Percentiles rank a stretch among this genome's conserved stretches.
Conservation (phyloP, 805 yeast genomes). For the Candida sphagnicola region DNA sequence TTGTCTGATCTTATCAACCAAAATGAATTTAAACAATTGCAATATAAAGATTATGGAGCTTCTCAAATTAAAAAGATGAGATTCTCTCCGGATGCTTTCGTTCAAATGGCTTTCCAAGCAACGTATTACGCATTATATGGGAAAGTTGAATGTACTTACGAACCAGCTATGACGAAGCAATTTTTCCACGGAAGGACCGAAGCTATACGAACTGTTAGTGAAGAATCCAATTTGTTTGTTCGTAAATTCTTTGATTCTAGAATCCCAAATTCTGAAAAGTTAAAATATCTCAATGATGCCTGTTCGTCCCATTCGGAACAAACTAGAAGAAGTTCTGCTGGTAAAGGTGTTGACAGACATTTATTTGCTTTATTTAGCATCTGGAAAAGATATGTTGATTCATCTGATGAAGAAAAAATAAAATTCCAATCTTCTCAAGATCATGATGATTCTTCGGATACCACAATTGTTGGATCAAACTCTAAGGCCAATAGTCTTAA, state of each 20-base stretch:
- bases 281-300: conserved; percentile 59
- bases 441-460: conserved; percentile 23
- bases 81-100: conserved; percentile 90
- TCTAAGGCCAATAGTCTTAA: conserved; percentile 9
- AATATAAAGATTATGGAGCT: conserved; percentile 70
- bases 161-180: conserved; percentile 92
- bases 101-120: conserved; percentile 91
- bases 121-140: conserved; percentile 91
- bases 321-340: conserved; percentile 66
- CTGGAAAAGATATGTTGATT: conserved; percentile 64
- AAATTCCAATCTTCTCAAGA: conserved; percentile 2
- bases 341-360: conserved; percentile 91
- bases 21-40: conserved; percentile 79
- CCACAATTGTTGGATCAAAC: conserved; percentile 22
- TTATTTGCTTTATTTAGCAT: conserved; percentile 82
- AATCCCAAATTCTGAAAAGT: conserved; percentile 54
- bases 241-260: conserved; percentile 75
- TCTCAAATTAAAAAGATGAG: conserved; percentile 78
- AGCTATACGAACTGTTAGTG: conserved; percentile 81
- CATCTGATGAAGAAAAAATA: conserved; percentile 11
- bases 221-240: conserved; percentile 76
- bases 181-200: conserved; percentile 91
- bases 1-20: conserved; percentile 84
- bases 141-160: conserved; percentile 88
- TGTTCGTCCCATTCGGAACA: conserved; percentile 65